Evolutionary conservation across 768 basidiomycete genomes (phyloP), one percentile per base, ranked within the genome.

Genomic region (Suillus alpinus): DNA sequence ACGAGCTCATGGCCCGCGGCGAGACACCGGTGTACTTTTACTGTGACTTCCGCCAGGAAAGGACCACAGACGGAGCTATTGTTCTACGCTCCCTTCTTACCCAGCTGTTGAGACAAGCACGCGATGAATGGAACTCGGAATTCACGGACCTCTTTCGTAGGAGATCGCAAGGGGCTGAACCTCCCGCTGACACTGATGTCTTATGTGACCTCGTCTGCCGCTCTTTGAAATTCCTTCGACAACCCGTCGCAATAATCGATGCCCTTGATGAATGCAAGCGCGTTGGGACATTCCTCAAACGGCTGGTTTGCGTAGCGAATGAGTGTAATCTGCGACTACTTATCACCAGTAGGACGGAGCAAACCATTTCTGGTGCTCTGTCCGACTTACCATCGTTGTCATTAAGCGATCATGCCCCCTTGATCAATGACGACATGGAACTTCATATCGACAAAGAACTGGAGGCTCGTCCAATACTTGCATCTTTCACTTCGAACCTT

Each of bases 251-350:
- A 2, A 49, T 69, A 20, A 34, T 71, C 2, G 70, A 71, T 39
- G 64, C 62, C 14, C 62, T 71, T 1, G 68, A 71, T 18, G 70
- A 70, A 14, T 70, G 69, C 32, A 59, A 57, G 20, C 60, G 57
- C 5, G 6, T 43, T 3, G 51, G 63, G 16, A 58, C n/a, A 18
- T 57, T 71, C 5, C 58, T 70, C 0, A 51, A 40, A 0, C 61
- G 59, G 16, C 62, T 70, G 12, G 7, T 57, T 31, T 3, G 8
- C 8, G 13, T 4, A n/a, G 20, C 47, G 57, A 29, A 20, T 6
- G 49, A 40, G 4, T 36, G 55, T 2, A 53, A 49, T 4, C 4
- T 69, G 13, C 66, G 41, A 31, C 43, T 67, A 8, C 62, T 68
- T 31, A 40, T 67, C 6, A 68, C 61, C 20, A 67, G 66, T 32